Conservation (phyloP, 2,329 filamentous ascomycete species). For the Sodiomyces alkalinus region DNA sequence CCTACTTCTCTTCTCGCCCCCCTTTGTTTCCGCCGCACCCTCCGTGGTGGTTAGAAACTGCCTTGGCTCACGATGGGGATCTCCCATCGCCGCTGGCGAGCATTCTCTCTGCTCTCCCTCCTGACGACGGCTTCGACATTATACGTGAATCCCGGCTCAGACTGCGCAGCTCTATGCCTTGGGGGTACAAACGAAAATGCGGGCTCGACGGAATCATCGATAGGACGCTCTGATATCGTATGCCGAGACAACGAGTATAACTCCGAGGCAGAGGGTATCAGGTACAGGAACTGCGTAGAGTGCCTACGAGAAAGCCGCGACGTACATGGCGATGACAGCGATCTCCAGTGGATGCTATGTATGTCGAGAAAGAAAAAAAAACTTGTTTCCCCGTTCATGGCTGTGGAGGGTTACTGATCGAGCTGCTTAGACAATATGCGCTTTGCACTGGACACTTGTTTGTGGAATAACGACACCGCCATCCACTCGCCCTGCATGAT, state of each 20-base stretch:
- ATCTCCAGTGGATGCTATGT: conserved; percentile 32
- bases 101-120: conserved; percentile 7
- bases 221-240: conserved; percentile 28
- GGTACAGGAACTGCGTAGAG: conserved; percentile 29
- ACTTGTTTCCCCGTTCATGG: not conserved
- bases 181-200: conserved; percentile 19
- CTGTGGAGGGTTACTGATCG: too few relatives aligned
- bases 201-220: conserved; percentile 21
- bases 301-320: conserved; percentile 31
- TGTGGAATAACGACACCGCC: conserved; percentile 20
- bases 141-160: conserved; percentile 33
- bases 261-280: conserved; percentile 21
- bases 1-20: too few relatives aligned
- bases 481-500: conserved; percentile 27
- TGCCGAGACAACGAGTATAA: conserved; percentile 27
- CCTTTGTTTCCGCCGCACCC: too few relatives aligned
- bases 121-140: conserved; percentile 15
- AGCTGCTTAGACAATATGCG: conserved; percentile 34
- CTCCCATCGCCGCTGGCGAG: too few relatives aligned
- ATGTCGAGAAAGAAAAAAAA: conserved; percentile 11
- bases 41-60: too few relatives aligned
- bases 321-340: conserved; percentile 21
- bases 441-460: conserved; percentile 30
- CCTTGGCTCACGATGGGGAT: too few relatives aligned
- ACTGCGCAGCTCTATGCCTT: conserved; percentile 32